Conservation (phyloP, 2,329 filamentous ascomycete species). For the Phoma sp. region DNA sequence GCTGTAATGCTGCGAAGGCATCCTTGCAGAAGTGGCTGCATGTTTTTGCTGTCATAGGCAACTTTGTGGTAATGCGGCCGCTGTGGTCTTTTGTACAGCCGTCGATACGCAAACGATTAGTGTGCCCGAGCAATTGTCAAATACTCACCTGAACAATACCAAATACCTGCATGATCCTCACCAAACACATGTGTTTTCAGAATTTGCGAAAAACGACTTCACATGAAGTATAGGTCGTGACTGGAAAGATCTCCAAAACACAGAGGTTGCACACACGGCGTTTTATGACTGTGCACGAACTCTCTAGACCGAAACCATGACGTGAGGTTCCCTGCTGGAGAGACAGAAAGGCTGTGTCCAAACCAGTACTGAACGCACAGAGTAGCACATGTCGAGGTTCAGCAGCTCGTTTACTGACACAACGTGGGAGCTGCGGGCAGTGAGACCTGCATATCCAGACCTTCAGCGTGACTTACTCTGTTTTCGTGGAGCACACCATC, state of each 20-base stretch:
- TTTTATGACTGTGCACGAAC: not conserved
- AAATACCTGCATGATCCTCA: not conserved
- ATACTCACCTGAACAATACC: too few relatives aligned
- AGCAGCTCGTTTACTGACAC: not conserved
- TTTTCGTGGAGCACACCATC: constrained; percentile 13
- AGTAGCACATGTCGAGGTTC: not conserved
- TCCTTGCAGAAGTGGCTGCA: not conserved
- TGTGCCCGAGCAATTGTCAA: not conserved
- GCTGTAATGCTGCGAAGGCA: not conserved
- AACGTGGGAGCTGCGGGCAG: constrained; percentile 1
- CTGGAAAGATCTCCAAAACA: not conserved
- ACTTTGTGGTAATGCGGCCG: not conserved
- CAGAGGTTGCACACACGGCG: not conserved
- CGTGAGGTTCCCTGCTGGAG: not conserved
- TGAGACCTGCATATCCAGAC: constrained; percentile 12
- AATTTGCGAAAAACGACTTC: not conserved
- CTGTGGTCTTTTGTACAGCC: not conserved
- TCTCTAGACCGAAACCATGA: not conserved
- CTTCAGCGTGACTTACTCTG: not conserved
- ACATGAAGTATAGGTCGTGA: not conserved
- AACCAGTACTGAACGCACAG: too few relatives aligned
- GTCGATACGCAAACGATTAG: not conserved
- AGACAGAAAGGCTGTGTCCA: not conserved
- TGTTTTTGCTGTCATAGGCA: not conserved
- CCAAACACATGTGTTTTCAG: not conserved